These are phyloP conservation scores for Penicillium egyptiacum DNA, from an alignment of 495 filamentous ascomycete species.

Conservation along the genomic window DNA sequence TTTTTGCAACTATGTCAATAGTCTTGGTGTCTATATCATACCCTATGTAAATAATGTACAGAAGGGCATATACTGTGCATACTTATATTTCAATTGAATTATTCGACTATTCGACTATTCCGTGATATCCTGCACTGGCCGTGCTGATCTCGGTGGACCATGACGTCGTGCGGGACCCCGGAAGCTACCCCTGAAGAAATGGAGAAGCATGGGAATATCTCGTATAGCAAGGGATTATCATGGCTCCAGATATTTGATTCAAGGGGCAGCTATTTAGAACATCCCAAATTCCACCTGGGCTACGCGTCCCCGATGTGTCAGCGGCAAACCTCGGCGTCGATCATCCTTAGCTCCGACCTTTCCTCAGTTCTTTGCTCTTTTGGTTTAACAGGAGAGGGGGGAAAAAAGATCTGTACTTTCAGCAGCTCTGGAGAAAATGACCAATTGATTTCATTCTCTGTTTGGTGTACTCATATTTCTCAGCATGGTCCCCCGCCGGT, in stretches of 20 bases:
- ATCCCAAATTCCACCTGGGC: not conserved
- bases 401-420: constrained; percentile 6
- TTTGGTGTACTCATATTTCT: not conserved
- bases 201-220: not conserved
- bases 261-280: constrained; percentile 6
- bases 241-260: not conserved
- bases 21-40: not conserved
- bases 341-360: constrained; percentile 11
- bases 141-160: not conserved
- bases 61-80: not conserved
- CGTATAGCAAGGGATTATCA: not conserved
- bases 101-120: not conserved
- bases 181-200: not conserved
- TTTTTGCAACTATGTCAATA: not conserved
- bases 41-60: not conserved
- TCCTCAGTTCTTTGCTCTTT: constrained; percentile 8
- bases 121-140: not conserved
- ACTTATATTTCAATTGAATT: not conserved
- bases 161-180: not conserved
- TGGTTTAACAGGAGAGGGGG: constrained; percentile 2
- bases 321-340: constrained; percentile 8
- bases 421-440: constrained; percentile 12
- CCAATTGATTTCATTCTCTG: constrained; percentile 15
- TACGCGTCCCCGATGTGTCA: constrained; percentile 15
- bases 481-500: constrained; percentile 34